phyloP scores from a whole-genome alignment of 768 basidiomycete species.

The Mycena galopus region DNA sequence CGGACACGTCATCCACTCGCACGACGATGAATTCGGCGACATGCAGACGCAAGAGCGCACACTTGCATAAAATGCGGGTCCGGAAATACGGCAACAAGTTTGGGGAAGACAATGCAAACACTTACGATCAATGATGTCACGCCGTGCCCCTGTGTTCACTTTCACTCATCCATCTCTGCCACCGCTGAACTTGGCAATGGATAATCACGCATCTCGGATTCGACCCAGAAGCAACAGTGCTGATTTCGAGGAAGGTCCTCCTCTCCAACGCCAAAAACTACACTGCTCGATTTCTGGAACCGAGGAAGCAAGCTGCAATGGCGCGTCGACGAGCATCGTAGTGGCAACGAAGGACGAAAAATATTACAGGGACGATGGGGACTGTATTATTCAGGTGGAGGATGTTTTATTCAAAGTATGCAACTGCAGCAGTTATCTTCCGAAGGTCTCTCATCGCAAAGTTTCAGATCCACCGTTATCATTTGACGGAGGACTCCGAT shows the following conservation, averaged over 20 bases:
- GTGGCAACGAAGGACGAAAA: slow-evolving; percentile 4
- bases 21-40: too few relatives aligned
- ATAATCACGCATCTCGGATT: neutral
- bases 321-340: neutral
- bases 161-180: too few relatives aligned
- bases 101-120: too few relatives aligned
- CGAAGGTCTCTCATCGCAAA: neutral
- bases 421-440: too few relatives aligned
- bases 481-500: slow-evolving; percentile 11
- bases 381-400: slow-evolving; percentile 14
- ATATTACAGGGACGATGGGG: slow-evolving; percentile 20
- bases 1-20: too few relatives aligned
- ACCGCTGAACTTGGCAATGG: too few relatives aligned
- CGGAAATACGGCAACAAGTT: too few relatives aligned
- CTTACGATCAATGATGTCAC: too few relatives aligned
- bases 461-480: slow-evolving; percentile 22
- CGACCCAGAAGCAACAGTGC: neutral
- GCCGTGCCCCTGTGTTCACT: too few relatives aligned
- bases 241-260: neutral
- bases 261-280: neutral
- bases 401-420: slow-evolving; percentile 19
- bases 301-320: too few relatives aligned
- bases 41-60: too few relatives aligned
- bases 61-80: too few relatives aligned
- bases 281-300: neutral